Evolutionary conservation across 306 rosid genomes (phyloP), one percentile per base, ranked within the genome.

Genomic region (Cucurbita ficifolia): DNA sequence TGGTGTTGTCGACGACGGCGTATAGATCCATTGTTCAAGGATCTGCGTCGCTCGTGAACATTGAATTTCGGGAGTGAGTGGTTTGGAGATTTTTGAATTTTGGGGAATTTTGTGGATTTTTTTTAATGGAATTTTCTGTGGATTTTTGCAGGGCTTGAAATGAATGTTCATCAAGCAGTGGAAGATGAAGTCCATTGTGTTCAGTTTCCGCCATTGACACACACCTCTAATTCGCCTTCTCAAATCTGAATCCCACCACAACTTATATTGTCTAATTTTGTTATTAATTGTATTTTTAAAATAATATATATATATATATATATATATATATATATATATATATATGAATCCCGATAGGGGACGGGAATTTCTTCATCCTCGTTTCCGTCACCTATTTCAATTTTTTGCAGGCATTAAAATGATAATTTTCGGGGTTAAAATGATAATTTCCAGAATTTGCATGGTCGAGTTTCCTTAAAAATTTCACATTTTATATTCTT

Each of bases 31-130:
- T 92, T n/a, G 91, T 94, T 4, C 77, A 87, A 2, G 12, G 74
- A 13, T 78, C 88, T 18, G 75, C 86, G 0, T 1, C 86, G 0
- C 70, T 78, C 46, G 77, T 92, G 38, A 88, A 84, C 87, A 54
- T 89, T 1, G 97, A 92, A 79, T 92, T 68, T 59, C 89, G 79
- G 8, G 79, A 84, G 97, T 92, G 65, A 78, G 90, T 79, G 36
- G 38, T 67, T 67, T 64, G 8, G n/a, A 17, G 4, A 45, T 8
- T 1, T 8, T 42, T 42, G 7, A 6, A 33, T 59, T 57, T 57
- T 19, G 9, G 3, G 59, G 59, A 3, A 0, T 53, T 53, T 5
- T 48, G 58, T 18, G 58, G 8, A 5, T 7, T 53, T 53, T 9
- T 36, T 1, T 24, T 29, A 10, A 17, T 19, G 51, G 8, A 40